Percentiles rank a stretch among this genome's conserved stretches.
These are phyloP conservation scores for Microsporum ferrugineum DNA, from an alignment of 2,329 filamentous ascomycete genomes.

Conservation along the genomic window DNA sequence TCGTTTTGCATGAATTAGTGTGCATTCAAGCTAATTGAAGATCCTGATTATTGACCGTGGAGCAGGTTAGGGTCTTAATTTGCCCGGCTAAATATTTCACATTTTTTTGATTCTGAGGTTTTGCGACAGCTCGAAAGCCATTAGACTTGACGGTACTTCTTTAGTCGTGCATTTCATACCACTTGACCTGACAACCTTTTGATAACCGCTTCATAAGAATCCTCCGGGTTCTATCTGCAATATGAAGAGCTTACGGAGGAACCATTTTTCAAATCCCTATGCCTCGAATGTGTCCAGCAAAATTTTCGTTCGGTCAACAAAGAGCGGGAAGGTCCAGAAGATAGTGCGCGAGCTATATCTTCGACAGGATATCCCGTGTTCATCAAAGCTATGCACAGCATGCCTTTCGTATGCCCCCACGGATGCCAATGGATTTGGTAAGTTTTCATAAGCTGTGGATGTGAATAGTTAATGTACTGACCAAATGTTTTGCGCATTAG, in stretches of 20 bases:
- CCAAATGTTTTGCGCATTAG: constrained; percentile 36
- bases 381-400: constrained; percentile 69
- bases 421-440: constrained; percentile 68
- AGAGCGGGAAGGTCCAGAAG: constrained; percentile 95
- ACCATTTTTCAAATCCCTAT: constrained; percentile 42
- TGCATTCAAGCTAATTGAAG: not conserved
- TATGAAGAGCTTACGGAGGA: constrained; percentile 54
- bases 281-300: constrained; percentile 82
- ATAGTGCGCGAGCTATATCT: constrained; percentile 95
- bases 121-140: not conserved
- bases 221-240: not conserved
- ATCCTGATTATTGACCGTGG: not conserved
- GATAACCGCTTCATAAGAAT: not conserved
- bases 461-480: not conserved
- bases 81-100: not conserved
- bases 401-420: constrained; percentile 66
- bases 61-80: not conserved
- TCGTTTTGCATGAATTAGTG: not conserved
- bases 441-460: constrained; percentile 18
- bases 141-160: not conserved
- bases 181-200: not conserved
- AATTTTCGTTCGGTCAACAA: constrained; percentile 86
- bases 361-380: constrained; percentile 93
- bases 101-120: not conserved
- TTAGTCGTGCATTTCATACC: not conserved